Evolutionary conservation across 164 flowering plant genomes (phyloP).

Genomic region (Warburgia ugandensis): DNA sequence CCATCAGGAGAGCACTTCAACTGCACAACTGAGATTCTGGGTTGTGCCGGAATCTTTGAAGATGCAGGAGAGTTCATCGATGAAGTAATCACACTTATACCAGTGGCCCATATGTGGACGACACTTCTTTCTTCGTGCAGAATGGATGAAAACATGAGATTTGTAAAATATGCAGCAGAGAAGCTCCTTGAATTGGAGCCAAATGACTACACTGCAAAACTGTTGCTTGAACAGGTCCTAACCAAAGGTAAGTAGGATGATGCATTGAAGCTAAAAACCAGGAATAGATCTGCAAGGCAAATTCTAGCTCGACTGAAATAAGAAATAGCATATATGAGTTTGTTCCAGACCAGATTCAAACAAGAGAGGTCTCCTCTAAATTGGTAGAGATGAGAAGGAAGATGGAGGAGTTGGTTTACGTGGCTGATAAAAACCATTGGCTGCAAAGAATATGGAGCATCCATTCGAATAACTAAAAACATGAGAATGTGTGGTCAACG

Average conservation of each 20-base stretch:
- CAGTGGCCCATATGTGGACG: slow-evolving; percentile 23
- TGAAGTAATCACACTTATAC: slow-evolving; percentile 10
- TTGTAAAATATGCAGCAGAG: slow-evolving; percentile 24
- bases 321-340: slow-evolving; percentile 20
- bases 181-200: slow-evolving; percentile 28
- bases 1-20: slow-evolving; percentile 26
- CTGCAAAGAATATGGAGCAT: slow-evolving; percentile 23
- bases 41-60: slow-evolving; percentile 30
- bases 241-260: slow-evolving; percentile 27
- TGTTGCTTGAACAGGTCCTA: slow-evolving; percentile 25
- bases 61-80: slow-evolving; percentile 24
- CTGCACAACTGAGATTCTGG: slow-evolving; percentile 27
- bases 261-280: slow-evolving; percentile 21
- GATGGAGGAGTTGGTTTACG: slow-evolving; percentile 29
- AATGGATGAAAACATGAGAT: slow-evolving; percentile 21
- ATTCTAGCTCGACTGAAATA: slow-evolving; percentile 28
- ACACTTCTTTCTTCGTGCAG: slow-evolving; percentile 27
- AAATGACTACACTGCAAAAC: slow-evolving; percentile 14
- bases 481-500: slow-evolving; percentile 29
- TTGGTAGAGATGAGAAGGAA: slow-evolving; percentile 18
- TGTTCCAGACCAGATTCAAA: slow-evolving; percentile 11
- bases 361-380: slow-evolving; percentile 14
- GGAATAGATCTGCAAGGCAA: slow-evolving; percentile 6
- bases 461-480: slow-evolving; percentile 24
- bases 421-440: slow-evolving; percentile 27